Conservation (phyloP, 2,329 filamentous ascomycete genomes). For the Talaromyces funiculosus region DNA sequence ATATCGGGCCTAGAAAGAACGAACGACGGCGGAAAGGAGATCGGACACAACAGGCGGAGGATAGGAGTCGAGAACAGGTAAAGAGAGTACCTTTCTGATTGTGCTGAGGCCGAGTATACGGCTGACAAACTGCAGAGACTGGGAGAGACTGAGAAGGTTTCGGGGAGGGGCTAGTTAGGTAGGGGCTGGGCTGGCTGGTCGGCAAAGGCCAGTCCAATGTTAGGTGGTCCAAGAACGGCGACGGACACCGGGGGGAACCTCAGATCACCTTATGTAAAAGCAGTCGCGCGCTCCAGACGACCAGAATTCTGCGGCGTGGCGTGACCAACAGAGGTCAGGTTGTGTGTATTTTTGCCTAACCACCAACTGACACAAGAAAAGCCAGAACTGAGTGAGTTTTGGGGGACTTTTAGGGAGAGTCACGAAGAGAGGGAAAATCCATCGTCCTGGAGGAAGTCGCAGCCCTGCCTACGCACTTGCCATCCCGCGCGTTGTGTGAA, state of each 20-base stretch:
- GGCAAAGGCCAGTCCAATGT: background rate
- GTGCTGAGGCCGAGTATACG: slow-evolving; percentile 1
- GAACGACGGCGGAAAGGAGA: background rate
- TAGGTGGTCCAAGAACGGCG: slow-evolving; percentile 5
- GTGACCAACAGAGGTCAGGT: slow-evolving; percentile 8
- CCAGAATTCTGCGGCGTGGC: background rate
- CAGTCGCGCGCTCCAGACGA: background rate
- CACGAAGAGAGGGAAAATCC: slow-evolving; percentile 9
- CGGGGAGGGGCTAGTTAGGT: slow-evolving; percentile 11
- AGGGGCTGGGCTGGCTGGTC: slow-evolving; percentile 10
- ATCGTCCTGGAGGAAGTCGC: background rate
- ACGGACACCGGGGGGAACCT: slow-evolving; percentile 5
- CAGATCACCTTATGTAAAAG: slow-evolving; percentile 3
- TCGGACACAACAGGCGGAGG: background rate
- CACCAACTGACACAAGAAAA: background rate
- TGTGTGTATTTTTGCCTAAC: background rate
- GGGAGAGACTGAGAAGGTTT: slow-evolving; percentile 6
- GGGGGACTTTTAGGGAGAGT: background rate
- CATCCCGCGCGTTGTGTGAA: slow-evolving; percentile 6
- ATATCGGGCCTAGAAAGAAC: background rate
- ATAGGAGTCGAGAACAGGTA: background rate
- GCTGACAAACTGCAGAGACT: slow-evolving; percentile 3
- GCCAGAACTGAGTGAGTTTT: background rate
- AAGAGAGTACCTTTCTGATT: background rate
- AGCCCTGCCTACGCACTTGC: slow-evolving; percentile 6